Percentiles rank a stretch among this genome's conserved stretches.
Conservation (phyloP, 495 filamentous ascomycete genomes). For the Tuber microsphaerosporum region DNA sequence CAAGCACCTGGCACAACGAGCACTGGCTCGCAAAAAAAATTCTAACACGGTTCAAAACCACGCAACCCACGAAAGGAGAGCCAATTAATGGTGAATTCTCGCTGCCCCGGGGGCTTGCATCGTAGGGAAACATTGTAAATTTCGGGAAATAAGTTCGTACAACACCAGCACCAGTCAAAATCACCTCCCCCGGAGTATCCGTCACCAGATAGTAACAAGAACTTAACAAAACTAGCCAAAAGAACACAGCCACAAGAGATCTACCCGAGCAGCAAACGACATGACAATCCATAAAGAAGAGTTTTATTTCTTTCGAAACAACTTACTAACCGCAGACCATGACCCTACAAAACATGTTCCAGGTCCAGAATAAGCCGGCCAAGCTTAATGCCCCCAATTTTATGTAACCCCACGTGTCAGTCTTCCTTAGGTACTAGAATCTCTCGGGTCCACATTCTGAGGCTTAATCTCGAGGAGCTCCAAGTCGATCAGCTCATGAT, state of each 20-base stretch:
- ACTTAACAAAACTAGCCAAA: slow-evolving; percentile 8
- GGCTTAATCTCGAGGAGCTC: slow-evolving; percentile 80
- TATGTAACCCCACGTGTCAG: slow-evolving; percentile 30
- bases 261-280: background rate
- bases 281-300: background rate
- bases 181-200: background rate
- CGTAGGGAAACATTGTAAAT: slow-evolving; percentile 46
- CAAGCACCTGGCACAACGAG: no score
- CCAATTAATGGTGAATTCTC: no score
- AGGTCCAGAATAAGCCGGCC: slow-evolving; percentile 56
- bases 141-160: slow-evolving; percentile 53
- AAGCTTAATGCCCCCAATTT: slow-evolving; percentile 33
- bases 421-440: slow-evolving; percentile 50
- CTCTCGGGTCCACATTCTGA: slow-evolving; percentile 62
- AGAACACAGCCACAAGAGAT: slow-evolving; percentile 19
- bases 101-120: no score
- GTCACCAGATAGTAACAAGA: background rate
- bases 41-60: no score
- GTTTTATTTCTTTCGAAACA: slow-evolving; percentile 9
- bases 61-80: no score
- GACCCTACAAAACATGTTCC: slow-evolving; percentile 68
- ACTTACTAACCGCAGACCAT: slow-evolving; percentile 64
- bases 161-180: slow-evolving; percentile 2
- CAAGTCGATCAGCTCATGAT: slow-evolving; percentile 61
- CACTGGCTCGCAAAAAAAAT: no score